A percentile compares a stretch with the other conserved stretches of the same genome.
These are phyloP conservation scores for Nadsonia fulvescens DNA, from an alignment of 805 yeast species.

Conservation along the genomic window DNA sequence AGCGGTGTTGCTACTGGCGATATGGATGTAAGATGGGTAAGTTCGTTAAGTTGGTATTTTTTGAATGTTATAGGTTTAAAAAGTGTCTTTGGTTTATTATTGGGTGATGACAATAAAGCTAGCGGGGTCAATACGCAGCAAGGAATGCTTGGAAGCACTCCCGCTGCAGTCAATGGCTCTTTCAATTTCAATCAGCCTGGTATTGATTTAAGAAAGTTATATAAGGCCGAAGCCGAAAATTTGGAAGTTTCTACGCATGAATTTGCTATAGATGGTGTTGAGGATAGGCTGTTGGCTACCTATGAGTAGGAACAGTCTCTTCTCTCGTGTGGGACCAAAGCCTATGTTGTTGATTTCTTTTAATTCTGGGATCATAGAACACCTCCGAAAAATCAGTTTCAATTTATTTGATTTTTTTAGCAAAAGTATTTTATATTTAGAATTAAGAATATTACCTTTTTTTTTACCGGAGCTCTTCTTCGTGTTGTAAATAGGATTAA, in stretches of 20 bases:
- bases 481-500: no score
- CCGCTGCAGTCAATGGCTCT: constrained; percentile 9
- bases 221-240: constrained; percentile 56
- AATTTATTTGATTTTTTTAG: no score
- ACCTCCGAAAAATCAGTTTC: no score
- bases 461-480: no score
- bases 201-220: constrained; percentile 35
- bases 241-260: constrained; percentile 44
- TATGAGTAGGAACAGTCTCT: no score
- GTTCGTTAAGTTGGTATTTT: constrained; percentile 91
- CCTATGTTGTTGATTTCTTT: no score
- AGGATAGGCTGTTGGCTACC: constrained; percentile 26
- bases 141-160: constrained; percentile 17
- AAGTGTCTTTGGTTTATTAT: constrained; percentile 55
- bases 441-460: no score
- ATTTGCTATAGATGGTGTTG: constrained; percentile 40
- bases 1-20: constrained; percentile 71
- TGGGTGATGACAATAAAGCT: constrained; percentile 26
- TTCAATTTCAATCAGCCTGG: constrained; percentile 42
- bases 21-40: constrained; percentile 79
- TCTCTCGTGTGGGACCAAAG: no score
- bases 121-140: constrained; percentile 15
- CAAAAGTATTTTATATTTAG: no score
- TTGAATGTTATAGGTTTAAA: constrained; percentile 70
- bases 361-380: no score